Base-by-base conservation (phyloP, 1,139 yeast genomes). In the Kluyveromyces sp. region DNA sequence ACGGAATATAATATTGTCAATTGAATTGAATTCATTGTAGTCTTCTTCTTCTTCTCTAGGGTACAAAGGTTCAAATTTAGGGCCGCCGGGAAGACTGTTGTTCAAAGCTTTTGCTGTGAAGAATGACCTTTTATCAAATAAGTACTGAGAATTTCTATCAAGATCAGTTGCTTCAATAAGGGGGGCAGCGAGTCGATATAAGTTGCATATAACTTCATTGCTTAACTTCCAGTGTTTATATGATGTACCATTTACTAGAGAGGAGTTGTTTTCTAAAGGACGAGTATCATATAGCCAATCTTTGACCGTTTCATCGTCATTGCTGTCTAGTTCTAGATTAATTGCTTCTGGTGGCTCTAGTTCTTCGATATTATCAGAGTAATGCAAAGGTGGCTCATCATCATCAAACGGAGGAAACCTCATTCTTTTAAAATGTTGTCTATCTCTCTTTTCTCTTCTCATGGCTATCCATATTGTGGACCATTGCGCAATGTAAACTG, bases 321-420 rank as follows among this genome's bases (percentile, higher is more conserved):
- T 70, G 15, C 74, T 77, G 53, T 83, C 82, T 15, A 84, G 65
- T 28, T 83, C 85, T 52, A 84, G 60, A 51, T 73, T 78, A 31
- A 90, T 78, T 0, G 92, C 74, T 34, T 83, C 90, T 4, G 78
- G 72, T 0, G 90, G 84, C 43, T 83, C 92, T 0, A 80, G 66
- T 31, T 79, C 83, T 50, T 86, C 85, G 25, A 89, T 70, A 56
- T 86, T 84, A 50, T 88, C 95, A 27, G 80, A 61, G 83, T 89
- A 92, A 51, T 83, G 80, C 38, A 90, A 64, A 0, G 95, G 95
- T 0, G 97, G 96, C 62, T 90, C 97, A 62, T 94, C 98, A 61
- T 94, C 99, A 65, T 94, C 98, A 68, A 92, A 89, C 0, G 96
- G 92, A 1, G 99, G 99, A 56, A 92, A 85, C 47, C 89, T 74